Base-by-base conservation (phyloP, 768 basidiomycete genomes). In the Tubosaeta sp. region DNA sequence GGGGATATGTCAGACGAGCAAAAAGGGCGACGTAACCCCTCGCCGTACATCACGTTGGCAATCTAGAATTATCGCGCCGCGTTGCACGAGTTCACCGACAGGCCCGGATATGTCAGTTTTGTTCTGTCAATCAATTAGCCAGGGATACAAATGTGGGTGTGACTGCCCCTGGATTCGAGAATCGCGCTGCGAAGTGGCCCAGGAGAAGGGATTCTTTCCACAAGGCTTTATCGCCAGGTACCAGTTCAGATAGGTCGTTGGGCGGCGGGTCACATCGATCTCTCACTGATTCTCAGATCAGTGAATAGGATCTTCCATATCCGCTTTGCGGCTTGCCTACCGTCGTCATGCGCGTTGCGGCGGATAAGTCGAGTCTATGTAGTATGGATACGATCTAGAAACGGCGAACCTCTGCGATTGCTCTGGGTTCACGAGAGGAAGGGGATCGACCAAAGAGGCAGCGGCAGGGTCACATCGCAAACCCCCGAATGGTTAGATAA, bases 61-160 rank as follows among this genome's bases (percentile, higher is more conserved):
- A 34, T 67, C 46, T 6, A 71, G 52, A 44, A 75, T 61, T 54
- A 67, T 69, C 48, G 74, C 71, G 2, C 61, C 57, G 63, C 31
- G 59, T 51, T 22, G 55, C 45, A 4, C 61, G 27, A 31, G 45
- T 11, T 55, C 60, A 11, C 59, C 56, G 7, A 62, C 47, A 57
- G 30, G 45, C 55, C n/a, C 40, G 40, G 39, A 31, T n/a, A 40
- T 49, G 0, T 50, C 14, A 12, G 42, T 3, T 48, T 53, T n/a
- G 51, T 40, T 45, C 46, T 45, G 32, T 57, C 58, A 44, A 59
- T 57, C 60, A 66, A 68, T 48, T 60, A 65, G 13, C 59, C 67
- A 25, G 52, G 54, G 3, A 58, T 55, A 16, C 52, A 52, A 31
- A 59, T 49, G 10, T 59, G 39, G 18, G 19, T 31, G 55, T 21